A percentile compares a stretch with the other conserved stretches of the same genome.
Conservation (phyloP, 2,329 filamentous ascomycete species). For the Colletotrichum gloeosporioides region DNA sequence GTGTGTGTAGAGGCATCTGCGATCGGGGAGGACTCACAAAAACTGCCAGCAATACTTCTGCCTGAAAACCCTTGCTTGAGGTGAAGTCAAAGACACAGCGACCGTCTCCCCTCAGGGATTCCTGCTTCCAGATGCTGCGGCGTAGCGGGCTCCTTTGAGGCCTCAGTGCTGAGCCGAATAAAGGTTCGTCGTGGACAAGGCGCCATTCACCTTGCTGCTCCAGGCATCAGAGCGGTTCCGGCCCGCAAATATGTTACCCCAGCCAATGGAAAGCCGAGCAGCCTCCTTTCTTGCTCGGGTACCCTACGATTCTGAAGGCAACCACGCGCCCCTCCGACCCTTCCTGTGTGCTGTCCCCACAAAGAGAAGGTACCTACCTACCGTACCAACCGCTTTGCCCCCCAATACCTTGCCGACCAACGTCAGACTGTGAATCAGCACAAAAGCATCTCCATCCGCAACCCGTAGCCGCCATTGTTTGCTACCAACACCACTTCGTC, state of each 20-base stretch:
- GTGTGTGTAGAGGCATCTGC: background rate
- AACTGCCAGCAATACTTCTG: background rate
- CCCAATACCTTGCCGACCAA: background rate
- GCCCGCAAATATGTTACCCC: background rate
- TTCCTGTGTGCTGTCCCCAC: background rate
- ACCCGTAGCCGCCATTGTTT: background rate
- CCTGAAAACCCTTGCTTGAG: background rate
- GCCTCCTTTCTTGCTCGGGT: background rate
- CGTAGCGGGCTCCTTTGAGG: background rate
- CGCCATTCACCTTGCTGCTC: background rate
- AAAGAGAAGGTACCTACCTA: background rate
- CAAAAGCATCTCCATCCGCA: slow-evolving; percentile 1
- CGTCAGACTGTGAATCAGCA: background rate
- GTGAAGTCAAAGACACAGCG: background rate
- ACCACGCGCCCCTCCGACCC: background rate
- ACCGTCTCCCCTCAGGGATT: background rate
- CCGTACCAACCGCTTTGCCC: background rate
- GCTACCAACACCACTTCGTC: background rate
- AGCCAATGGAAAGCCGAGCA: background rate
- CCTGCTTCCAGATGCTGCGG: background rate
- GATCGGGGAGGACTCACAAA: background rate
- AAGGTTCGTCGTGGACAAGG: background rate
- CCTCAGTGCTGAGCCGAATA: background rate
- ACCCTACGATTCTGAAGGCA: background rate
- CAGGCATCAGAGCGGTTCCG: background rate